Evolutionary conservation across 2,329 filamentous ascomycete species (phyloP), one percentile per base, ranked within the genome.

Genomic region (Talaromyces sp.): DNA sequence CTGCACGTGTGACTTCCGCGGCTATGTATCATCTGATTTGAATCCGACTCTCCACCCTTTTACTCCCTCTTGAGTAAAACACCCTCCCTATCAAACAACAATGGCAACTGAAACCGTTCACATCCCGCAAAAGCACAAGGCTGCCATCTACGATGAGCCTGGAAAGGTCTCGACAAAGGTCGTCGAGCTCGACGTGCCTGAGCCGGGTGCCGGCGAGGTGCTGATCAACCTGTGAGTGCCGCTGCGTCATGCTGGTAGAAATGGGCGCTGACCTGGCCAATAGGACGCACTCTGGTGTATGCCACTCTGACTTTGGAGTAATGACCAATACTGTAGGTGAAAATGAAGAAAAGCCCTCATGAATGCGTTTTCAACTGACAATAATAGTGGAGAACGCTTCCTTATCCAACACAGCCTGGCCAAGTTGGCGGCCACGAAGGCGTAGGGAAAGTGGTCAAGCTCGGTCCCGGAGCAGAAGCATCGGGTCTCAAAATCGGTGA

Each of bases 391-490:
- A 80, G 76, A 64, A 80, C 77, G 11, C 81, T 90, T 1, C 85
- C 85, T 1, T 78, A 77, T 64, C 84, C 83, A 39, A 88, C 85
- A 8, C 82, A 81, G 68, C 72, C 80, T 42, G 84, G 85, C 10
- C 87, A 89, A 71, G 81, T 89, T 4, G 88, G 88, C 49, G 88
- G 88, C 4, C 88, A 90, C 69, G 88, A 90, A 73, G 88, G 88
- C 19, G 84, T 90, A 1, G 85, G 85, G 49, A 82, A 81, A 58
- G 78, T 90, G 33, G 85, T 88, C 49, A 87, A 88, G 70, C 77
- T 90, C 63, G 88, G 88, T 0, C 78, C 86, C 0, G 85, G 83
- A 8, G 79, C 83, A 22, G 84, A 87, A 57, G 71, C 68, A 42
- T 77, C 82, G 1, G 80, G 79, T 5, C 76, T 89, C 39, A 87